These are phyloP conservation scores for Solanum sejunctum DNA, from an alignment of 257 asterid species.

Conservation along the genomic window DNA sequence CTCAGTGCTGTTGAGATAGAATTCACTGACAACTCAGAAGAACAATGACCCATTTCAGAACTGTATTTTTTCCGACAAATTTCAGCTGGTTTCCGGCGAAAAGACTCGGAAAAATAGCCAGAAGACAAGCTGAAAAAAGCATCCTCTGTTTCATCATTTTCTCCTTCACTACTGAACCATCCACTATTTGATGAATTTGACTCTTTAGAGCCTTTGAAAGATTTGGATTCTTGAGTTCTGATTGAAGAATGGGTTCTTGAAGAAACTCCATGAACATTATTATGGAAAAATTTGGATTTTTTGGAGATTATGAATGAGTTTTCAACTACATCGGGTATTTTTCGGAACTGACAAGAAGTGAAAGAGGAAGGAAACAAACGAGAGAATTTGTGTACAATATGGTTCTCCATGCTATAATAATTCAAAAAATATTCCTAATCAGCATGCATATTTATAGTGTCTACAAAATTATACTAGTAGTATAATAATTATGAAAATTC, in stretches of 20 bases:
- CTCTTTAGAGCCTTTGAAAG: not conserved
- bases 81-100: constrained; percentile 17
- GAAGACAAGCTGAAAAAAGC: constrained; percentile 41
- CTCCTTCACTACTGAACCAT: constrained; percentile 39
- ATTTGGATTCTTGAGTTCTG: constrained; percentile 4
- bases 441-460: not conserved
- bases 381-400: constrained; percentile 27
- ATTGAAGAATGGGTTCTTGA: not conserved
- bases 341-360: constrained; percentile 36
- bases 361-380: constrained; percentile 56
- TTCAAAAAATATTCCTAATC: not conserved
- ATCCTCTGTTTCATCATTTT: constrained; percentile 18
- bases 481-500: not conserved
- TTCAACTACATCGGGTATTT: constrained; percentile 32
- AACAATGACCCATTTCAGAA: constrained; percentile 17
- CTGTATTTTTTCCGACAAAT: constrained; percentile 6
- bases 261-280: not conserved
- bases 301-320: constrained; percentile 21
- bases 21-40: constrained; percentile 8
- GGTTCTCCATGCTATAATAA: constrained; percentile 29
- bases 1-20: not conserved
- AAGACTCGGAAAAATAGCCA: constrained; percentile 40
- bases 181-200: constrained; percentile 29
- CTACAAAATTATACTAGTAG: not conserved
- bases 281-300: not conserved